A percentile compares a stretch with the other conserved stretches of the same genome.
Conservation (phyloP, 2,329 filamentous ascomycete genomes). For the Cladosporium sphaerospermum region DNA sequence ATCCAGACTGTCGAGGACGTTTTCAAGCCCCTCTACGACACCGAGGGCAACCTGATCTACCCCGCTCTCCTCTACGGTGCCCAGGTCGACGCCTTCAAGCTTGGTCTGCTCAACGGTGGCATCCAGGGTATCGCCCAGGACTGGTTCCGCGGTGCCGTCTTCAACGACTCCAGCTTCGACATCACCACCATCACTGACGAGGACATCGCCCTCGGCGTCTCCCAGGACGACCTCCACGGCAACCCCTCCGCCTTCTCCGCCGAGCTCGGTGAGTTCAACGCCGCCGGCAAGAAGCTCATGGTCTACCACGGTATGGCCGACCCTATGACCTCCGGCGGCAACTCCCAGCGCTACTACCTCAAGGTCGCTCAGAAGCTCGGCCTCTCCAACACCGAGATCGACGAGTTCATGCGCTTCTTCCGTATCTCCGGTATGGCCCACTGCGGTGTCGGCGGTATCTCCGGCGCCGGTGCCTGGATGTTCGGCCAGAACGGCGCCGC, state of each 20-base stretch:
- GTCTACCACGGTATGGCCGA: constrained; percentile 39
- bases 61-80: constrained; percentile 47
- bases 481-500: constrained; percentile 33
- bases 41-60: constrained; percentile 42
- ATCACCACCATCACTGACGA: constrained; percentile 31
- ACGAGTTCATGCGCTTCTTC: constrained; percentile 44
- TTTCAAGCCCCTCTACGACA: constrained; percentile 38
- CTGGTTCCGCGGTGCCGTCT: constrained; percentile 47
- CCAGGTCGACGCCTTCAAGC: constrained; percentile 33
- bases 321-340: constrained; percentile 39
- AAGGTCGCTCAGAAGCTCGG: constrained; percentile 37
- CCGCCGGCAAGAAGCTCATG: constrained; percentile 40
- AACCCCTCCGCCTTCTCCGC: constrained; percentile 36
- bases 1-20: constrained; percentile 38
- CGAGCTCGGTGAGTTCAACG: constrained; percentile 33
- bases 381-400: constrained; percentile 33
- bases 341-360: constrained; percentile 44
- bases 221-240: constrained; percentile 36
- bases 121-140: constrained; percentile 41
- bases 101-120: constrained; percentile 35
- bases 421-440: constrained; percentile 48
- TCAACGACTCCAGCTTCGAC: constrained; percentile 41
- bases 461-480: constrained; percentile 38
- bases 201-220: constrained; percentile 38
- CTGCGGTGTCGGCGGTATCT: constrained; percentile 39